These are phyloP conservation scores for Fusarium sp. DNA, from an alignment of 2,329 filamentous ascomycete species.

Conservation along the genomic window DNA sequence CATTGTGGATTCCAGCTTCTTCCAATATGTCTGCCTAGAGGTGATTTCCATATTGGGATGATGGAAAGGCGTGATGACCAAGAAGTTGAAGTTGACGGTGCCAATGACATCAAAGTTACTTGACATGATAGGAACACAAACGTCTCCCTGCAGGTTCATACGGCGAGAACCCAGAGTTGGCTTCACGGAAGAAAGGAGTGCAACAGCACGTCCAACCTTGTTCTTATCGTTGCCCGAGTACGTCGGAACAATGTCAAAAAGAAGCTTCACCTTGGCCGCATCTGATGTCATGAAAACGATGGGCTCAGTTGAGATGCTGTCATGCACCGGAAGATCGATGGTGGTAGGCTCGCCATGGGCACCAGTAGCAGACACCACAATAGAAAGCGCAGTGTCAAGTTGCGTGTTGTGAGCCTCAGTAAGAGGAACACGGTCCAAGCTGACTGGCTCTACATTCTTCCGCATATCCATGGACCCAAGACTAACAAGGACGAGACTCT, in stretches of 20 bases:
- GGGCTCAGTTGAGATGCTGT: conserved; percentile 92
- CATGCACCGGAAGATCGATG: conserved; percentile 92
- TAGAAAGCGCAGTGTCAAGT: conserved; percentile 90
- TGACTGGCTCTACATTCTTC: conserved; percentile 83
- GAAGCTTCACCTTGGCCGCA: conserved; percentile 82
- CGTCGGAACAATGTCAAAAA: conserved; percentile 96
- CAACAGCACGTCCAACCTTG: conserved; percentile 89
- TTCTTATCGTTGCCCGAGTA: conserved; percentile 91
- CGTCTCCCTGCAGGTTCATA: conserved; percentile 92
- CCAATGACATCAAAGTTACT: conserved; percentile 91
- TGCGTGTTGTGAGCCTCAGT: conserved; percentile 91
- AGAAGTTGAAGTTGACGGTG: conserved; percentile 95
- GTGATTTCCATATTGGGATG: conserved; percentile 95
- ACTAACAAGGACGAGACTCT: conserved; percentile 91
- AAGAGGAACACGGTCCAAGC: conserved; percentile 87
- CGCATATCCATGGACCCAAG: conserved; percentile 95
- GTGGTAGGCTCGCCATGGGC: conserved; percentile 88
- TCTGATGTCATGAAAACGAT: conserved; percentile 89
- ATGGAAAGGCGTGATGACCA: conserved; percentile 92
- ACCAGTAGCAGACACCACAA: conserved; percentile 88
- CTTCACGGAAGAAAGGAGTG: conserved; percentile 86
- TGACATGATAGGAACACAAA: conserved; percentile 90
- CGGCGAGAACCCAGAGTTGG: conserved; percentile 84
- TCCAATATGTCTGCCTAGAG: conserved; percentile 95
- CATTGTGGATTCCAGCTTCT: conserved; percentile 89